A percentile compares a stretch with the other conserved stretches of the same genome.
Evolutionary conservation across 805 yeast genomes (phyloP).

Genomic region (Lipomyces kockii): DNA sequence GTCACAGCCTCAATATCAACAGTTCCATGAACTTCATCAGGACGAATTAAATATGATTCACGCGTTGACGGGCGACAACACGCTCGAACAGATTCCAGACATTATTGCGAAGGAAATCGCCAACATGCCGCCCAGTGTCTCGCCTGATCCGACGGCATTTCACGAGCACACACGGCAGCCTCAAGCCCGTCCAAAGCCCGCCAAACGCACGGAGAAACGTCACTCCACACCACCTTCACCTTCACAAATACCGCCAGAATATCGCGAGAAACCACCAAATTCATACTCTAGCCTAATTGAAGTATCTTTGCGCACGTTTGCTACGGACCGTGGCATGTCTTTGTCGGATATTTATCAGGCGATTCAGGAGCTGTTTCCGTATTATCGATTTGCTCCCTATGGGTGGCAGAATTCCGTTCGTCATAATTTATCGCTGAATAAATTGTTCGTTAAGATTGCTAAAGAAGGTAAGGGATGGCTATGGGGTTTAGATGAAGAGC

Average conservation of each 20-base stretch:
- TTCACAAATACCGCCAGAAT: conserved; percentile 82
- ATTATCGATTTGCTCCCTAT: conserved; percentile 89
- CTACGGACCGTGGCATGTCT: conserved; percentile 75
- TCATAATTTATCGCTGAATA: conserved; percentile 85
- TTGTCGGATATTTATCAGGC: conserved; percentile 84
- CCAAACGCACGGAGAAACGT: conserved; percentile 25
- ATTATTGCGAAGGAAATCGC: conserved; percentile 24
- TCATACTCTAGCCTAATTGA: conserved; percentile 83
- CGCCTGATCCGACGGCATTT: conserved; percentile 9
- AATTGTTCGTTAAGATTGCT: conserved; percentile 78
- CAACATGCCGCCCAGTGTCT: conserved; percentile 20
- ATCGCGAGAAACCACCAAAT: conserved; percentile 78
- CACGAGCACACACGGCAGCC: background rate
- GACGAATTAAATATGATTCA: background rate
- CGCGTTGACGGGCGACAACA: conserved; percentile 12
- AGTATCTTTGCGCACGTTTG: conserved; percentile 70
- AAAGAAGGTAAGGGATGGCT: conserved; percentile 94
- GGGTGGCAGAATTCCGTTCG: conserved; percentile 97
- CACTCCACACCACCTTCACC: conserved; percentile 34
- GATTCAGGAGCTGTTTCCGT: conserved; percentile 86
- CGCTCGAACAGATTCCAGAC: conserved; percentile 22
- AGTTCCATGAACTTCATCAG: conserved; percentile 1
- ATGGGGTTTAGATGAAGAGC: conserved; percentile 90
- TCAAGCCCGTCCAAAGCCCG: background rate
- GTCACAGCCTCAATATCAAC: background rate